A percentile compares a stretch with the other conserved stretches of the same genome.
phyloP scores from a whole-genome alignment of 129 eudicot genomes.

The Escallonia rubra region DNA sequence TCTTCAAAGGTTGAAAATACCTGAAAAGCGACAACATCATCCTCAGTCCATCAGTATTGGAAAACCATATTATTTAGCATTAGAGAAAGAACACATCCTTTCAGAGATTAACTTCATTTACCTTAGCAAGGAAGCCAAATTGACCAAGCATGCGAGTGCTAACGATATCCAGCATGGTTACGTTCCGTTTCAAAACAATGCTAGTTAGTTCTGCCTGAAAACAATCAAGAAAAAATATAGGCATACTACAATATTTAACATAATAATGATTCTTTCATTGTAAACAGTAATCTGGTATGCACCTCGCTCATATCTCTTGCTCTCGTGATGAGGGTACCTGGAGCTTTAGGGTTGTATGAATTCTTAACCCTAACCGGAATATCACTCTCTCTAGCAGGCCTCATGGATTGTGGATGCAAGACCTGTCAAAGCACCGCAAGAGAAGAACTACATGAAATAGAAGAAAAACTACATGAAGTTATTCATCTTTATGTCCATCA shows the following conservation, averaged over 20 bases:
- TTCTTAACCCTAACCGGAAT: slow-evolving; percentile 96
- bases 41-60: neutral
- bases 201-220: slow-evolving; percentile 58
- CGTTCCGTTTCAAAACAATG: slow-evolving; percentile 60
- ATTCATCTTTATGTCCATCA: too few relatives aligned
- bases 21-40: slow-evolving; percentile 16
- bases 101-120: neutral
- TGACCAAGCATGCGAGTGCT: slow-evolving; percentile 75
- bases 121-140: slow-evolving; percentile 67
- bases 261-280: neutral
- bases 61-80: neutral
- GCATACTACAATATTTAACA: neutral
- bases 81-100: neutral
- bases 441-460: too few relatives aligned
- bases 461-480: too few relatives aligned
- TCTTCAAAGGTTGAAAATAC: slow-evolving; percentile 56
- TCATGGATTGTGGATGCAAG: slow-evolving; percentile 98
- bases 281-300: neutral
- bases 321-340: slow-evolving; percentile 87
- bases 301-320: slow-evolving; percentile 91
- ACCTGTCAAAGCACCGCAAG: slow-evolving; percentile 39
- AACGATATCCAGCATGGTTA: slow-evolving; percentile 64
- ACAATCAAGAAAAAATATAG: neutral
- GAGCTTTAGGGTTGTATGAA: slow-evolving; percentile 92
- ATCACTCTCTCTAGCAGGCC: slow-evolving; percentile 95